A percentile compares a stretch with the other conserved stretches of the same genome.
Conservation (phyloP, 768 basidiomycete genomes). For the Leccinum arenicola region DNA sequence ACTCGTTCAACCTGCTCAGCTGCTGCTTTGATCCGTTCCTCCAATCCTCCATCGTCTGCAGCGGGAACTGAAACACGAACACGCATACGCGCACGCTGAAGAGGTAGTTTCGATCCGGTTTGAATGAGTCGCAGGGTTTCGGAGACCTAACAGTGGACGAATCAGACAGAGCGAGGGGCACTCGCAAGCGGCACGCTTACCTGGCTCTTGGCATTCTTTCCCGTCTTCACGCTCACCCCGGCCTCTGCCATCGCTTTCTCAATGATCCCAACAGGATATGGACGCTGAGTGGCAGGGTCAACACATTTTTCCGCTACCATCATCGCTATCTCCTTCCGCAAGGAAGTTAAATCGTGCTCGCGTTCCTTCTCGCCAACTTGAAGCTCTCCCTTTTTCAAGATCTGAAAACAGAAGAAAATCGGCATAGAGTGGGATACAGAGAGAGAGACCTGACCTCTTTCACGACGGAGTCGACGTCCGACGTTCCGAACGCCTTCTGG, state of each 20-base stretch:
- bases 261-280: conserved; percentile 93
- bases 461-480: conserved; percentile 67
- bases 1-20: conserved; percentile 85
- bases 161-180: background rate
- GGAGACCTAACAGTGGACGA: conserved; percentile 56
- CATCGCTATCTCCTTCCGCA: conserved; percentile 89
- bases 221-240: conserved; percentile 84
- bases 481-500: conserved; percentile 86
- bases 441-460: conserved; percentile 59
- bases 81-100: conserved; percentile 92
- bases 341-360: conserved; percentile 78
- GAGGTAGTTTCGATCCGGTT: conserved; percentile 80
- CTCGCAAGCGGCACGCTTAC: conserved; percentile 35
- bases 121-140: conserved; percentile 87
- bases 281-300: conserved; percentile 83
- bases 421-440: background rate
- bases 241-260: conserved; percentile 97
- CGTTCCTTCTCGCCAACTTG: conserved; percentile 98
- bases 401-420: conserved; percentile 43
- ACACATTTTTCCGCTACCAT: conserved; percentile 95
- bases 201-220: conserved; percentile 94
- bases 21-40: conserved; percentile 65
- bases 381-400: conserved; percentile 92
- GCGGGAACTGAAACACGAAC: conserved; percentile 76
- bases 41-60: conserved; percentile 62